Base-by-base conservation (phyloP, 1,284 basidiomycete genomes). In the Cyathus pygmaeus region DNA sequence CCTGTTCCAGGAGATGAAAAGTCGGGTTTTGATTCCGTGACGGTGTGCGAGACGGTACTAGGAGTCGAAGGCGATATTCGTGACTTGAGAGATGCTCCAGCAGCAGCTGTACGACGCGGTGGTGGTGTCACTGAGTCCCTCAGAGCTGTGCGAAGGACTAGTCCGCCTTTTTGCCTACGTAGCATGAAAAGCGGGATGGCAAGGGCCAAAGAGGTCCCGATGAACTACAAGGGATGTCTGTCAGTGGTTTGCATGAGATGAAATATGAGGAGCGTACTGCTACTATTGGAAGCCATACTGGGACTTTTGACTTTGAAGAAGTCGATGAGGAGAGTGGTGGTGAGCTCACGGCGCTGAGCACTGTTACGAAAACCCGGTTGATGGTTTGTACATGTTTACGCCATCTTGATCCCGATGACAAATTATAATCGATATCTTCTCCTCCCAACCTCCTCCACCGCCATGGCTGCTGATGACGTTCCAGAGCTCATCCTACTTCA, bases 121-220 rank as follows among this genome's bases (percentile, higher is more conserved):
- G 56, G 63, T 13, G 63, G 60, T 42, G 63, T 51, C 33, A 59
- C 56, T 36, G 65, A 60, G 7, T 57, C 31, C 47, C 64, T 67
- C 17, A 74, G 58, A 19, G 70, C 53, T n/a, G 61, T 66, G 42
- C 69, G 63, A 24, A 69, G 53, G 19, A 67, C 59, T 27, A 54
- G 50, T 24, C 61, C 57, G 26, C 61, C 57, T 51, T 76, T 67
- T 44, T 72, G 68, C 52, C 72, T 68, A 31, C 73, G 73, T 10
- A 79, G 61, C 64, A 76, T 65, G 27, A 78, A 50, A 1, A 79
- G 62, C 5, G 79, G 79, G 49, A 79, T 69, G 11, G 74, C 73
- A 13, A 80, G 63, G 23, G 72, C 76, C 6, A 77, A 56, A 30
- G 72, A 73, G 3, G 78, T 79, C 7, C 76, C 76, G 44, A 76